phyloP scores from a whole-genome alignment of 2,329 filamentous ascomycete genomes.

The Scedosporium apiospermum region DNA sequence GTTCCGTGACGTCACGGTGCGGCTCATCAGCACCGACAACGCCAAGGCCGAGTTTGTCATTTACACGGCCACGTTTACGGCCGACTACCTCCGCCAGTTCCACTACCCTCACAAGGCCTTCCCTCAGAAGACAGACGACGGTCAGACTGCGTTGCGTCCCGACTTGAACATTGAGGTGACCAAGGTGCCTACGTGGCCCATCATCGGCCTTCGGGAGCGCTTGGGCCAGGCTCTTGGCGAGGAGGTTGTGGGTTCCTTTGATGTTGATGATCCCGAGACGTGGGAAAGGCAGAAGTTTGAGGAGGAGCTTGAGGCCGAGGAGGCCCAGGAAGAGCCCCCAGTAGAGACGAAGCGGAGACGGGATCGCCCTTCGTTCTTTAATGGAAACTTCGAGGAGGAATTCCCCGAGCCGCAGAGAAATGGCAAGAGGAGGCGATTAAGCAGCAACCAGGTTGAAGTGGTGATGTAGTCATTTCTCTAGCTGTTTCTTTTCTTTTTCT shows the following conservation, averaged over 20 bases:
- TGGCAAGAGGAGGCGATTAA: neutral
- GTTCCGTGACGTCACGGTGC: conserved; percentile 39
- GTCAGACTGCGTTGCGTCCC: conserved; percentile 9
- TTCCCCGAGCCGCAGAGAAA: neutral
- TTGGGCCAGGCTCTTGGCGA: conserved; percentile 42
- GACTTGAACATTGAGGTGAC: conserved; percentile 37
- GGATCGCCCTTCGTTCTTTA: neutral
- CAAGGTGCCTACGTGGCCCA: conserved; percentile 43
- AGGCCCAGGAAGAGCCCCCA: neutral
- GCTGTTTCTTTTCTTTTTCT: neutral
- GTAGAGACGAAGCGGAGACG: neutral
- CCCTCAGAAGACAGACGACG: conserved; percentile 4
- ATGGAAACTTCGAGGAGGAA: neutral
- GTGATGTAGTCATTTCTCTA: neutral
- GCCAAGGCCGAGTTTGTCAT: conserved; percentile 40
- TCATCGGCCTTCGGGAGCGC: conserved; percentile 44
- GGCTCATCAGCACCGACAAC: conserved; percentile 41
- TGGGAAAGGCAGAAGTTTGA: neutral
- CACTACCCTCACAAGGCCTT: conserved; percentile 25
- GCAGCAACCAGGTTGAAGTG: neutral
- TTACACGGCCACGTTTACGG: conserved; percentile 40
- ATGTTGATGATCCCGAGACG: conserved; percentile 19
- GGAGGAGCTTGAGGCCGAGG: neutral
- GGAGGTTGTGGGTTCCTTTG: conserved; percentile 36
- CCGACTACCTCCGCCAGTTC: conserved; percentile 39